Base-by-base conservation (phyloP, 345 rosid species). In the Hibiscus tridactylites region DNA sequence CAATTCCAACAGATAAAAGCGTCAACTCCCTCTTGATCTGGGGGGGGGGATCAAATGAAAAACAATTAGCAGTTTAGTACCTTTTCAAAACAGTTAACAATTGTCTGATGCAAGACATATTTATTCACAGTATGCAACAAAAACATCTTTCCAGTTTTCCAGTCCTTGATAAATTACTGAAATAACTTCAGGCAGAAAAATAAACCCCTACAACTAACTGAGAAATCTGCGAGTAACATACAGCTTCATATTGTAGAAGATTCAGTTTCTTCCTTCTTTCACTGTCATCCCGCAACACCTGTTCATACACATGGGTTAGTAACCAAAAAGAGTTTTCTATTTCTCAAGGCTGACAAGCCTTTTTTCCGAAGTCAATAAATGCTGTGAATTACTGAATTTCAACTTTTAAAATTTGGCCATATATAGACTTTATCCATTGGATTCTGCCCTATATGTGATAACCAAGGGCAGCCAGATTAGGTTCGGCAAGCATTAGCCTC, bases 181-280 rank as follows among this genome's bases (percentile, higher is more conserved):
- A 44, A 29, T 33, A 67, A 67, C 33, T 68, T 35, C 35, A 29
- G 4, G 12, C 6, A 37, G 26, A 57, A n/a, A 53, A 56, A 35
- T 19, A 70, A 54, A 49, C 37, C 56, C 69, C 71, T 15, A 15
- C 6, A 47, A 76, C 78, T 78, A 79, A 72, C 66, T 70, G 73
- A 75, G 74, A 79, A 78, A 78, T 71, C 81, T 62, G 63, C 61
- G 78, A 81, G 73, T 74, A 68, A 76, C 95, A 74, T 90, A 94
- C 98, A 73, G 97, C 97, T 86, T 89, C 98, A 76, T 94, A 91
- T 79, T 88, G 31, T 75, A 94, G 96, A 77, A 91, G 75, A 84
- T 86, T 94, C 24, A 94, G 85, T 81, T 85, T 91, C 87, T 81
- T 94, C 82, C 95, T 90, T 79, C 87, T 85, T 75, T 90, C 92